Conservation (phyloP, 208 protist species). For the Trypanosoma caninum region DNA sequence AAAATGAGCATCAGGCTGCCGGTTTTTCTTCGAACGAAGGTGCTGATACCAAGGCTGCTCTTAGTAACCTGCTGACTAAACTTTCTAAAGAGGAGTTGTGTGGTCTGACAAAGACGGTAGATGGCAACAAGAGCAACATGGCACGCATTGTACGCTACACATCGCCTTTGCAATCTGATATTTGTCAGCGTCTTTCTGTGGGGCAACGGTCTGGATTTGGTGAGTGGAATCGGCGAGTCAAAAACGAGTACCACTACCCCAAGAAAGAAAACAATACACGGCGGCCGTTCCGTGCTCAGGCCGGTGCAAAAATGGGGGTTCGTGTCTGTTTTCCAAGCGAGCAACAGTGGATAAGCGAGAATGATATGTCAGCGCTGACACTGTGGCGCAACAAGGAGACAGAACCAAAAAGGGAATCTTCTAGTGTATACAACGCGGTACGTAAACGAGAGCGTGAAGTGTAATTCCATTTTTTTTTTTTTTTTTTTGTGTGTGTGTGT, state of each 20-base stretch:
- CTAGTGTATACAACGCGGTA: conserved; percentile 30
- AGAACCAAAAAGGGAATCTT: conserved; percentile 19
- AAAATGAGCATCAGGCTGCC: conserved; percentile 4
- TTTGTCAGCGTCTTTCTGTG: conserved; percentile 35
- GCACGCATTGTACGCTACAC: conserved; percentile 15
- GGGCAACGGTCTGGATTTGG: conserved; percentile 57
- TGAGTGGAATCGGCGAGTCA: conserved; percentile 33
- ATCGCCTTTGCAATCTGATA: conserved; percentile 24
- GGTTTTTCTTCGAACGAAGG: neutral
- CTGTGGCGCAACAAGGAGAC: conserved; percentile 30
- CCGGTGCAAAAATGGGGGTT: conserved; percentile 33
- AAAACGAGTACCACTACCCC: conserved; percentile 47
- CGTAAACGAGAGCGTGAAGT: conserved; percentile 29
- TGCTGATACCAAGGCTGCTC: conserved; percentile 30
- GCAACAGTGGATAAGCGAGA: conserved; percentile 51
- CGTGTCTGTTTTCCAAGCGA: conserved; percentile 49
- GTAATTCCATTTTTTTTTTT: neutral
- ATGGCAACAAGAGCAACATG: neutral
- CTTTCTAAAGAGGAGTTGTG: conserved; percentile 33
- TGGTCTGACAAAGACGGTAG: conserved; percentile 32
- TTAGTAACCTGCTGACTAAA: conserved; percentile 49
- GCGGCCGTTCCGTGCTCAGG: conserved; percentile 53
- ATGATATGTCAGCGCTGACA: conserved; percentile 56
- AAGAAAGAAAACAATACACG: conserved; percentile 30
- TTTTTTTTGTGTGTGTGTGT: neutral